A percentile compares a stretch with the other conserved stretches of the same genome.
phyloP scores from a whole-genome alignment of 208 protist species.

The Acanthamoeba rhysodes region DNA sequence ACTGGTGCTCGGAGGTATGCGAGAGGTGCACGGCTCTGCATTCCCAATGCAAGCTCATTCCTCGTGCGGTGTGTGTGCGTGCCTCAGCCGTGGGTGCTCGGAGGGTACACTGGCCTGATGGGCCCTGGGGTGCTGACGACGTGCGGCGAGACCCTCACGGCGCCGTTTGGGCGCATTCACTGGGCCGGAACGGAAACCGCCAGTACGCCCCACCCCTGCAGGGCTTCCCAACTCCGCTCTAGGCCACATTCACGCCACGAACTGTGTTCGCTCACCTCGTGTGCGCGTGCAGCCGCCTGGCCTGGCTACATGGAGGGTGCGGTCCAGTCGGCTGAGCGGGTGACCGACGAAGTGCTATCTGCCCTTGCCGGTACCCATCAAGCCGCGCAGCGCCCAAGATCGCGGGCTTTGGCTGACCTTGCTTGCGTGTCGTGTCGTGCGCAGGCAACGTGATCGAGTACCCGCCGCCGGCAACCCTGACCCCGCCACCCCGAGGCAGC shows the following conservation, averaged over 20 bases:
- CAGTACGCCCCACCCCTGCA: constrained; percentile 10
- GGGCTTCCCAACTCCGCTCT: background rate
- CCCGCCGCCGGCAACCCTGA: background rate
- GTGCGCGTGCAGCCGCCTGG: background rate
- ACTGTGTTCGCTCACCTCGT: background rate
- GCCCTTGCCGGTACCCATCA: background rate
- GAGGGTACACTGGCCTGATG: constrained; percentile 55
- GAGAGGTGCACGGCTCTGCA: background rate
- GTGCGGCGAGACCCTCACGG: background rate
- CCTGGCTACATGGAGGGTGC: constrained; percentile 84
- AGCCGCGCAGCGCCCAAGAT: too few relatives aligned
- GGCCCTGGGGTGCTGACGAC: background rate
- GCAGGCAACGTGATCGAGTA: background rate
- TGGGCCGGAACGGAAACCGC: constrained; percentile 83
- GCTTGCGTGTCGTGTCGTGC: background rate
- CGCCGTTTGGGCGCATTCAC: constrained; percentile 68
- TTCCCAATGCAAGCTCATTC: background rate
- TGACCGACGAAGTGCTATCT: constrained; percentile 60
- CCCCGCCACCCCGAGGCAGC: background rate
- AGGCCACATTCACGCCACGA: background rate
- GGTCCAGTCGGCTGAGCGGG: constrained; percentile 74
- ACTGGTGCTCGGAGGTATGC: background rate
- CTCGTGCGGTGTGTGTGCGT: background rate
- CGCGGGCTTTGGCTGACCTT: background rate
- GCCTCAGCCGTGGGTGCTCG: constrained; percentile 3